Percentiles rank a stretch among this genome's conserved stretches.
Conservation (phyloP, 768 basidiomycete species). For the Auricularia sp. region DNA sequence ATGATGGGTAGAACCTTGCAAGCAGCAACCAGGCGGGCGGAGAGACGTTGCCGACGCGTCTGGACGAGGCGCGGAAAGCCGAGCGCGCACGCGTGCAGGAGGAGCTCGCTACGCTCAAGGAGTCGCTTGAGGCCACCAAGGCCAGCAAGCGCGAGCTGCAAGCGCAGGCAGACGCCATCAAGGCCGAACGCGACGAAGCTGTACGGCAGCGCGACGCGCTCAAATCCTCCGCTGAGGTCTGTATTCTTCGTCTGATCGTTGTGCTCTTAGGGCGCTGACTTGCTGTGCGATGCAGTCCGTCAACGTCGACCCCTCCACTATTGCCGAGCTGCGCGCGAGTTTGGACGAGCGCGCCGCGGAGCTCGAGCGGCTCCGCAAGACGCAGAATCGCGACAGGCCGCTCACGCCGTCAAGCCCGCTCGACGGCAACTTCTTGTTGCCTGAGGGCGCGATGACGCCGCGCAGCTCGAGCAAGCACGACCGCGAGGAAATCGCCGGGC, state of each 20-base stretch:
- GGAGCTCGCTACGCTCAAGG: constrained; percentile 47
- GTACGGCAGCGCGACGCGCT: neutral
- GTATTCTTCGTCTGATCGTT: neutral
- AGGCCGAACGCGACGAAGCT: constrained; percentile 8
- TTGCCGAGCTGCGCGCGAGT: constrained; percentile 13
- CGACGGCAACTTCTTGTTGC: neutral
- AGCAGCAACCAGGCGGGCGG: constrained; percentile 1
- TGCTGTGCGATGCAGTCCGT: constrained; percentile 4
- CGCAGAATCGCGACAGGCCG: constrained; percentile 45
- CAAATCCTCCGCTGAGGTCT: neutral
- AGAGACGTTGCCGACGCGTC: constrained; percentile 33
- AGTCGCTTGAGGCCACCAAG: constrained; percentile 32
- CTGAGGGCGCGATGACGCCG: neutral
- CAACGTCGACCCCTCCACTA: constrained; percentile 2
- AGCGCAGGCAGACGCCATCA: constrained; percentile 10
- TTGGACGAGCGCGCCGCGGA: constrained; percentile 36
- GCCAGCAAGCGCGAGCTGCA: constrained; percentile 15
- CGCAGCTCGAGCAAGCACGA: constrained; percentile 36
- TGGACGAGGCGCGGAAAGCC: constrained; percentile 31
- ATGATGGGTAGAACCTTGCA: neutral
- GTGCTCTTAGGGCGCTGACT: too few relatives aligned
- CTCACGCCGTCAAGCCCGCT: constrained; percentile 22
- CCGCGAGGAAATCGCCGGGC: constrained; percentile 65
- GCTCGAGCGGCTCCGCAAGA: constrained; percentile 49
- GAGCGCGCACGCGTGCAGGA: constrained; percentile 43